phyloP scores from a whole-genome alignment of 2,329 filamentous ascomycete species.

The Mycosphaerella arachidis region DNA sequence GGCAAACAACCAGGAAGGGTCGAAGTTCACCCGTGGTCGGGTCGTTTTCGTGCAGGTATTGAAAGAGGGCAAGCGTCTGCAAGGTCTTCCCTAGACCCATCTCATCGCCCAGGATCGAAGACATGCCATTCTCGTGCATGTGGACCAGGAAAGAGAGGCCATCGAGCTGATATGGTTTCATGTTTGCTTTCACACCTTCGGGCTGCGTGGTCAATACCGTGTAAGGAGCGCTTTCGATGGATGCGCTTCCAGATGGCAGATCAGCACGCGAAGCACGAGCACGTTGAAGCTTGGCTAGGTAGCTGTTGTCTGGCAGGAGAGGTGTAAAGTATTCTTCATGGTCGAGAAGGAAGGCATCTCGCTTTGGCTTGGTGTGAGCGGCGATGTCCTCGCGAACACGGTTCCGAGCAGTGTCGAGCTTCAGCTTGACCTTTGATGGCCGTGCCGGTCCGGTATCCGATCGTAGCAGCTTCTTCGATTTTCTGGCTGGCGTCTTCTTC shows the following conservation, averaged over 20 bases:
- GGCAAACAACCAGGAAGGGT: slow-evolving; percentile 48
- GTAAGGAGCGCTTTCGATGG: slow-evolving; percentile 35
- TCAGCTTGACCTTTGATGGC: slow-evolving; percentile 5
- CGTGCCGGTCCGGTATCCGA: slow-evolving; percentile 11
- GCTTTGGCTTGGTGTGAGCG: slow-evolving; percentile 40
- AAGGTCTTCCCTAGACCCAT: slow-evolving; percentile 51
- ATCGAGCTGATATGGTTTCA: slow-evolving; percentile 51
- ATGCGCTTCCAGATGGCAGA: slow-evolving; percentile 14
- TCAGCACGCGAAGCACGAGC: slow-evolving; percentile 6
- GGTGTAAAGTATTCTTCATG: slow-evolving; percentile 46
- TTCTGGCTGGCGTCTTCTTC: slow-evolving; percentile 15
- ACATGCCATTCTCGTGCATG: slow-evolving; percentile 43
- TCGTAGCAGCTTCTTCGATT: slow-evolving; percentile 13
- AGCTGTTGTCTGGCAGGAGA: slow-evolving; percentile 42
- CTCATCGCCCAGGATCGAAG: slow-evolving; percentile 47
- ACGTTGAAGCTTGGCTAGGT: slow-evolving; percentile 38
- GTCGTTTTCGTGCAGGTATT: slow-evolving; percentile 43
- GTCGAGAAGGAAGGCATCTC: slow-evolving; percentile 43
- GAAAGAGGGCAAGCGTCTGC: slow-evolving; percentile 48
- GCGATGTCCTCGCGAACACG: slow-evolving; percentile 41
- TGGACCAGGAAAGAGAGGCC: slow-evolving; percentile 49
- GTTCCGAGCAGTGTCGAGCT: slow-evolving; percentile 36
- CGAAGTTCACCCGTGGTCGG: slow-evolving; percentile 37
- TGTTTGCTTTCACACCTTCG: slow-evolving; percentile 43
- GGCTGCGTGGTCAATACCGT: slow-evolving; percentile 40